A percentile compares a stretch with the other conserved stretches of the same genome.
Evolutionary conservation across 2,329 filamentous ascomycete genomes (phyloP).

Genomic region (Fusarium domesticum): DNA sequence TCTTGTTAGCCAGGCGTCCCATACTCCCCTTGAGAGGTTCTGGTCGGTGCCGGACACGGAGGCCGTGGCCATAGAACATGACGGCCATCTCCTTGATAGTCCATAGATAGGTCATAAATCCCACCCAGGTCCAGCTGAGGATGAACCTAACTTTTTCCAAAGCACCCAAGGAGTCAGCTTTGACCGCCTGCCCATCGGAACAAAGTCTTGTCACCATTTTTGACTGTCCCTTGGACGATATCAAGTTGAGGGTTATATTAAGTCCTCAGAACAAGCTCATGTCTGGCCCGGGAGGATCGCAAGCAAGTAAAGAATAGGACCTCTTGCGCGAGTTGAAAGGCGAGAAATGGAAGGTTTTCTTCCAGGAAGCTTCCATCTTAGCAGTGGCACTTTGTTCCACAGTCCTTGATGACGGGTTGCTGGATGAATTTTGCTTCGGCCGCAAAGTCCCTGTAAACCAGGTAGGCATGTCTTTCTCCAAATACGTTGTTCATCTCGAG

Average conservation of each 20-base stretch:
- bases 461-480: slow-evolving; percentile 56
- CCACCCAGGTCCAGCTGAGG: slow-evolving; percentile 63
- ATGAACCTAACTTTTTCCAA: slow-evolving; percentile 48
- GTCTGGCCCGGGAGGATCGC: slow-evolving; percentile 42
- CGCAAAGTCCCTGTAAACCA: slow-evolving; percentile 29
- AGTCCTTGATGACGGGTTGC: neutral
- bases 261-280: slow-evolving; percentile 43
- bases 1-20: slow-evolving; percentile 48
- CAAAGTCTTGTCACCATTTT: slow-evolving; percentile 62
- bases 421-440: slow-evolving; percentile 17
- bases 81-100: slow-evolving; percentile 59
- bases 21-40: slow-evolving; percentile 58
- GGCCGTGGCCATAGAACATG: slow-evolving; percentile 54
- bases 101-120: slow-evolving; percentile 62
- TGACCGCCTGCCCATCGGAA: slow-evolving; percentile 48
- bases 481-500: slow-evolving; percentile 77
- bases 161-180: slow-evolving; percentile 46
- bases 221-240: slow-evolving; percentile 55
- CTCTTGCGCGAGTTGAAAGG: slow-evolving; percentile 66
- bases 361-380: slow-evolving; percentile 51
- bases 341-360: slow-evolving; percentile 74
- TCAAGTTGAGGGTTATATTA: slow-evolving; percentile 59
- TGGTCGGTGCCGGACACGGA: slow-evolving; percentile 64
- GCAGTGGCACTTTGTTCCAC: slow-evolving; percentile 2
- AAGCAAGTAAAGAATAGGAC: slow-evolving; percentile 49